Evolutionary conservation across 441 rosid species (phyloP).

Genomic region (Breynia disticha): DNA sequence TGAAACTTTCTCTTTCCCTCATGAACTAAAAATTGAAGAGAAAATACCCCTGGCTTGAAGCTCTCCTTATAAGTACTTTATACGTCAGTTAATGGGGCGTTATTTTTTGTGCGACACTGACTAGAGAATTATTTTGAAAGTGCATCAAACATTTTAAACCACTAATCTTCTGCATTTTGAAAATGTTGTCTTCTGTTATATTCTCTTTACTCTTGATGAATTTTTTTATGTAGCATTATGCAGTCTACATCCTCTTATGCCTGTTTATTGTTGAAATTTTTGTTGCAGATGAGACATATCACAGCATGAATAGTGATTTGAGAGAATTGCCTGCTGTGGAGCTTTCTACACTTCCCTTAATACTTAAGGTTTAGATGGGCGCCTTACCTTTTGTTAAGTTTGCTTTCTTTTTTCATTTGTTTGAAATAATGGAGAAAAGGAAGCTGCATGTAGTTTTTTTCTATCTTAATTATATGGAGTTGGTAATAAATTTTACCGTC

Average conservation of each 20-base stretch:
- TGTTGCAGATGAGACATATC: slow-evolving; percentile 77
- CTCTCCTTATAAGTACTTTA: too few species aligned
- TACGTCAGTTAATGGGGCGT: too few species aligned
- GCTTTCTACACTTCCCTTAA: slow-evolving; percentile 82
- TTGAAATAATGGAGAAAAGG: too few species aligned
- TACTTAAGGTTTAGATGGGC: slow-evolving; percentile 64
- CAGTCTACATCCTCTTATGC: not conserved
- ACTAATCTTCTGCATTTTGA: not conserved
- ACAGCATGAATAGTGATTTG: slow-evolving; percentile 66
- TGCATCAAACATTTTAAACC: not conserved
- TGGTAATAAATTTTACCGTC: too few species aligned
- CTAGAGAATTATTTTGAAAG: too few species aligned
- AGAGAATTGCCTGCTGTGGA: slow-evolving; percentile 95
- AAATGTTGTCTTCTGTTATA: not conserved
- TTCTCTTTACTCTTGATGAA: too few species aligned
- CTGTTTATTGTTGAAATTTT: not conserved
- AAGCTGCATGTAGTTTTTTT: too few species aligned
- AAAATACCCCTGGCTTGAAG: too few species aligned
- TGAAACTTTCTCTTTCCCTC: not conserved
- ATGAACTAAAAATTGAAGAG: too few species aligned
- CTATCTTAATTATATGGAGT: too few species aligned
- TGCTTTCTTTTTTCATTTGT: not conserved
- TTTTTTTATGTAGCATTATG: slow-evolving; percentile 1
- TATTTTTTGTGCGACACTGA: too few species aligned
- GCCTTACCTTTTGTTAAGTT: slow-evolving; percentile 3